Percentiles rank a stretch among this genome's conserved stretches.
These are phyloP conservation scores for Trichoderma parareesei DNA, from an alignment of 495 filamentous ascomycete genomes.

Conservation along the genomic window DNA sequence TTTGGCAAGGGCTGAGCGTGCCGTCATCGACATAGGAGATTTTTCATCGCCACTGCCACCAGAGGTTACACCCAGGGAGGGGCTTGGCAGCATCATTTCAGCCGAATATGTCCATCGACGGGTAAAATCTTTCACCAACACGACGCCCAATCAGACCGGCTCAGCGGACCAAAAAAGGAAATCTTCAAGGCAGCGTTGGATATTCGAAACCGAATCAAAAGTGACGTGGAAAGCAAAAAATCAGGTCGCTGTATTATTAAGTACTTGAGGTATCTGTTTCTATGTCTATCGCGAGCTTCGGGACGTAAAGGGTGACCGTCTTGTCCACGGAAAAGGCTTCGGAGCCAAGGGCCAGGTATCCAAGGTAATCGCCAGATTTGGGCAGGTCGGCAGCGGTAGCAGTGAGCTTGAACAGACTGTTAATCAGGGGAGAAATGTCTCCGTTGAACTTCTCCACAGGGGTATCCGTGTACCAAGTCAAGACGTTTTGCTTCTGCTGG, in stretches of 20 bases:
- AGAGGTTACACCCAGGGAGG: background rate
- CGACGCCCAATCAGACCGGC: background rate
- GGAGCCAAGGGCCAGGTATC: conserved; percentile 31
- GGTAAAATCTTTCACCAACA: background rate
- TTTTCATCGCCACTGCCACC: background rate
- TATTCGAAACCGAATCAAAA: background rate
- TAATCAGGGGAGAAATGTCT: conserved; percentile 31
- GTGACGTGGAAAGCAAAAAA: background rate
- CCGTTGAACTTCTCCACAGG: conserved; percentile 23
- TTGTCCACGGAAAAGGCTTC: conserved; percentile 23
- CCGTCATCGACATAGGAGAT: background rate
- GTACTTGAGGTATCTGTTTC: background rate
- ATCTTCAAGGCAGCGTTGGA: background rate
- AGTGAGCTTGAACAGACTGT: conserved; percentile 20
- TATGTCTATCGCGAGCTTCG: conserved; percentile 27
- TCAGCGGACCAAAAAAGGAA: background rate
- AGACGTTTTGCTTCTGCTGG: conserved; percentile 21
- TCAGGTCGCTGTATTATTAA: conserved; percentile 3
- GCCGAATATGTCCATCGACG: background rate
- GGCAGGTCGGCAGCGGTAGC: conserved; percentile 19
- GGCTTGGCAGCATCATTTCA: background rate
- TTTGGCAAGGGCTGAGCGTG: background rate
- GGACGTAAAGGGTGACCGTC: conserved; percentile 30
- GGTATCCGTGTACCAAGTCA: conserved; percentile 27
- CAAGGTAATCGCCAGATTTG: conserved; percentile 24